phyloP scores from a whole-genome alignment of 768 basidiomycete genomes.

The Mycena galopus region DNA sequence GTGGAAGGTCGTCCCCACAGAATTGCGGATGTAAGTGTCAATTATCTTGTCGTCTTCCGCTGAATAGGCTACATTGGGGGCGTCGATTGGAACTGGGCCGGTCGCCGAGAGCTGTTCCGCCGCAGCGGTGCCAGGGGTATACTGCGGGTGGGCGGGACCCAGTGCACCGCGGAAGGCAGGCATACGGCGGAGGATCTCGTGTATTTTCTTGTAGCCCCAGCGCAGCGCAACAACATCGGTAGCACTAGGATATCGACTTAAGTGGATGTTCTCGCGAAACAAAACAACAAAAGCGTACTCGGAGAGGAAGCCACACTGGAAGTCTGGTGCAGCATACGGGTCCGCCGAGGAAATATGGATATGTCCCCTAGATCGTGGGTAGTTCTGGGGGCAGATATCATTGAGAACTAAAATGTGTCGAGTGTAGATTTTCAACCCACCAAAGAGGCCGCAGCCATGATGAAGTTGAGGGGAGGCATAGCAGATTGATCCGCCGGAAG shows the following conservation, averaged over 20 bases:
- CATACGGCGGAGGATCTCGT: conserved; percentile 58
- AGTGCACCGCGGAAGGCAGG: conserved; percentile 40
- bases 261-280: background rate
- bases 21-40: conserved; percentile 33
- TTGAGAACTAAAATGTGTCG: background rate
- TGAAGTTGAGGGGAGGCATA: conserved; percentile 39
- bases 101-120: background rate
- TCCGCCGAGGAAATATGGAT: conserved; percentile 52
- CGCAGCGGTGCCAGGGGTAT: conserved; percentile 31
- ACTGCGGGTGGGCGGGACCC: conserved; percentile 34
- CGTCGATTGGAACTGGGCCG: conserved; percentile 35
- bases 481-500: conserved; percentile 26
- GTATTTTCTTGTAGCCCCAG: conserved; percentile 54
- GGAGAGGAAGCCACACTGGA: conserved; percentile 46
- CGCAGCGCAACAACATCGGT: conserved; percentile 46
- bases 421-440: conserved; percentile 27
- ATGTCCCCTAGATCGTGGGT: conserved; percentile 51
- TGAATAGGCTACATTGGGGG: conserved; percentile 40
- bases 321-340: conserved; percentile 46
- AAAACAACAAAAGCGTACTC: conserved; percentile 38
- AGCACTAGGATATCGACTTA: background rate
- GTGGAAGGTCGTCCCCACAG: conserved; percentile 40
- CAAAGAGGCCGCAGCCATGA: conserved; percentile 38
- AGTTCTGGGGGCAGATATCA: conserved; percentile 37
- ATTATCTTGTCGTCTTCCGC: conserved; percentile 43